These are phyloP conservation scores for Suillus plorans DNA, from an alignment of 768 basidiomycete species.

Conservation along the genomic window DNA sequence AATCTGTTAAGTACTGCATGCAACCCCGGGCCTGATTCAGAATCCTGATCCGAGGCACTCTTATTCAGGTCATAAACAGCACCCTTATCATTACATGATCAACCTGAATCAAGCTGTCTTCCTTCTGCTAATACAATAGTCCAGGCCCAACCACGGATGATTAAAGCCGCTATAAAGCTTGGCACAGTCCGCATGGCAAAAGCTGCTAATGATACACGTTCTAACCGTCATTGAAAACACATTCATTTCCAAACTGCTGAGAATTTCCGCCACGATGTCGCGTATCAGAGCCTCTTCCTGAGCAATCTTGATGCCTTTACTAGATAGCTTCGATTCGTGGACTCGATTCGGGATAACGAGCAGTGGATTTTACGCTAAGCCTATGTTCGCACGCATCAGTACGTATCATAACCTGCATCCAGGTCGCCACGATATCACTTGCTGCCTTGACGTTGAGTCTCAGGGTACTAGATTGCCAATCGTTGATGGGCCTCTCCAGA, in stretches of 20 bases:
- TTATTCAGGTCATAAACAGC: background rate
- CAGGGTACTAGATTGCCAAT: background rate
- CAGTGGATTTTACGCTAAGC: background rate
- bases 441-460: background rate
- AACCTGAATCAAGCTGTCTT: background rate
- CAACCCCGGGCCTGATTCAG: background rate
- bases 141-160: background rate
- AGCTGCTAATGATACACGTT: background rate
- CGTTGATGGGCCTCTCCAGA: background rate
- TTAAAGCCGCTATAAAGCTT: background rate
- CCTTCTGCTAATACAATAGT: too few species aligned
- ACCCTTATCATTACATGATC: background rate
- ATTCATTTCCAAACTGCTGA: conserved; percentile 25
- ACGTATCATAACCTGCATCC: background rate
- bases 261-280: conserved; percentile 37
- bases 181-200: background rate
- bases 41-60: background rate
- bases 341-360: background rate
- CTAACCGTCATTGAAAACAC: too few species aligned
- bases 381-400: background rate
- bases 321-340: background rate
- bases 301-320: conserved; percentile 17
- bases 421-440: background rate
- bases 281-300: conserved; percentile 33
- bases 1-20: background rate